Evolutionary conservation across 2,329 filamentous ascomycete species (phyloP), one percentile per base, ranked within the genome.

Genomic region (Penicillium concentricum): DNA sequence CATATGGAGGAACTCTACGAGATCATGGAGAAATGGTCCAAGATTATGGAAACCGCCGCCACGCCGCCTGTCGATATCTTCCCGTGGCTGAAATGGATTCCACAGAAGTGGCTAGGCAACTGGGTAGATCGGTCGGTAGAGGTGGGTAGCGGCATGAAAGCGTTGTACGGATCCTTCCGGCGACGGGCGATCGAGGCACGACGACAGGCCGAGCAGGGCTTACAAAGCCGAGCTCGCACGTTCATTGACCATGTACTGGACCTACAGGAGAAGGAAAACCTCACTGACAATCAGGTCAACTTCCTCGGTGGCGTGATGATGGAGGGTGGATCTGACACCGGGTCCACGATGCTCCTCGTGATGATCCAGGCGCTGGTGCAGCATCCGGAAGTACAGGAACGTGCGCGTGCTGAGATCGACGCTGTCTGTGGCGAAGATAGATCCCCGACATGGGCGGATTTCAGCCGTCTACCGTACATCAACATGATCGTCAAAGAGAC

Each of bases 61-160:
- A 82, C 78, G 0, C 80, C 80, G 0, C 80, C 80, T 0, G 76
- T 82, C 1, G 80, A 82, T 50, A 70, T 78, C 37, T 79, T 78
- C 51, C 77, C 80, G 64, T 76, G 76, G 59, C 78, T 74, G 66
- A 79, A 69, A 13, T 41, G 38, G 38, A 13, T 41, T 1, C 38
- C 38, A 15, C 38, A 41, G 20, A 15, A 7, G 20, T 41, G 38
- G 38, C 13, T 41, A 13, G 38, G 38, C 3, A 41, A 41, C 20
- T 41, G 38, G 38, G 7, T 41, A 0, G 20, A 41, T 41, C 38
- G 38, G 20, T 41, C 38, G 20, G 3, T 5, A 9, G 20, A 41
- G 13, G 38, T 41, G 20, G 38, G 20, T 13, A 41, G 13, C 20
- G 20, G 38, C 6, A 41, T 41, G 38, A 41, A 41, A 41, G 20